A percentile compares a stretch with the other conserved stretches of the same genome.
These are phyloP conservation scores for Aspergillus olivimuriae DNA, from an alignment of 495 filamentous ascomycete species.

Conservation along the genomic window DNA sequence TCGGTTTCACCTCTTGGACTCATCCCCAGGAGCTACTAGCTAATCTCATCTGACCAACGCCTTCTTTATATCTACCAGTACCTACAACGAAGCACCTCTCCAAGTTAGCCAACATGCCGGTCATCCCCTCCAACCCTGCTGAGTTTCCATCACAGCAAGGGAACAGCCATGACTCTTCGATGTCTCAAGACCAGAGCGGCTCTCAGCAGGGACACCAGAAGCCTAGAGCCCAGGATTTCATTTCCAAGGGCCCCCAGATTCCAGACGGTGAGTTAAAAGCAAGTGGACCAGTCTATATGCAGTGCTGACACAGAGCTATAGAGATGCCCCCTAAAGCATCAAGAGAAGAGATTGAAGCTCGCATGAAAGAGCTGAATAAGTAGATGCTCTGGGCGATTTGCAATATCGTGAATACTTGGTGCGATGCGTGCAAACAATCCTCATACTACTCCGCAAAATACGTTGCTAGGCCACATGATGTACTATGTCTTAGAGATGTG, in stretches of 20 bases:
- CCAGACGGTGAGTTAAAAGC: constrained; percentile 30
- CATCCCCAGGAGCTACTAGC: background rate
- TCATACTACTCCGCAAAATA: background rate
- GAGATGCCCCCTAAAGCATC: constrained; percentile 52
- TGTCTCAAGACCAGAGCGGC: constrained; percentile 12
- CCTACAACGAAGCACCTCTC: background rate
- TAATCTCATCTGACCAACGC: background rate
- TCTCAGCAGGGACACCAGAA: constrained; percentile 22
- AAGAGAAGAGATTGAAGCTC: constrained; percentile 62
- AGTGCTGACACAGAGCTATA: constrained; percentile 15
- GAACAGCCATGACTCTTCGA: constrained; percentile 14
- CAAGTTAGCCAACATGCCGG: constrained; percentile 25
- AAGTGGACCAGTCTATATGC: background rate
- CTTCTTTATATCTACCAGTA: background rate
- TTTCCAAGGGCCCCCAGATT: constrained; percentile 42
- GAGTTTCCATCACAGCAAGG: constrained; percentile 20
- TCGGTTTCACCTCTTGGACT: background rate
- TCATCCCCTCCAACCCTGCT: constrained; percentile 26
- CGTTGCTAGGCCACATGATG: too few species aligned
- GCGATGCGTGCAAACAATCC: background rate
- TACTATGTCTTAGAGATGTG: too few species aligned
- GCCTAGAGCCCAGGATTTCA: constrained; percentile 26
- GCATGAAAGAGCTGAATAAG: constrained; percentile 60
- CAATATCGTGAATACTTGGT: too few species aligned
- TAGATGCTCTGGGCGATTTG: constrained; percentile 19